phyloP scores from a whole-genome alignment of 1,284 basidiomycete species.

The Violaceomyces palustris region DNA sequence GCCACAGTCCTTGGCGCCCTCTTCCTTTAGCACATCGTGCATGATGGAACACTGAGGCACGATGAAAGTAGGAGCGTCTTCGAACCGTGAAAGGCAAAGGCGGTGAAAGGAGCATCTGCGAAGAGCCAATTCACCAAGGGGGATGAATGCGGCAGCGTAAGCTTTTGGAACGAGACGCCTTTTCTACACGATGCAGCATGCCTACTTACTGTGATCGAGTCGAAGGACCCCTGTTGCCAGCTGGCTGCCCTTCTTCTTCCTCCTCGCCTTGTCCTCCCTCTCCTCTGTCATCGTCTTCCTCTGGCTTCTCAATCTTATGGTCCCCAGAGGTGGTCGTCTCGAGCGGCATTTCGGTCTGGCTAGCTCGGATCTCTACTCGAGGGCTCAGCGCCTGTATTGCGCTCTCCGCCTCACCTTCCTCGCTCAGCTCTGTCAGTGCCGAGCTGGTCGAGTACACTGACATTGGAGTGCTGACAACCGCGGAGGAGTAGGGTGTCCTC shows the following conservation, averaged over 20 bases:
- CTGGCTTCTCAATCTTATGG: slow-evolving; percentile 5
- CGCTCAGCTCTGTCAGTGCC: no score
- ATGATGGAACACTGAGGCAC: slow-evolving; percentile 31
- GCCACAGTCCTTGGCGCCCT: slow-evolving; percentile 17
- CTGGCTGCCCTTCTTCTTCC: background rate
- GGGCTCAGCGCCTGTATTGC: no score
- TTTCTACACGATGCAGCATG: no score
- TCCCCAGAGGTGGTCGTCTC: no score
- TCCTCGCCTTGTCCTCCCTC: background rate
- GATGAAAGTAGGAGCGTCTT: slow-evolving; percentile 17
- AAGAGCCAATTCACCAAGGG: background rate
- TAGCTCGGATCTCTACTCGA: no score
- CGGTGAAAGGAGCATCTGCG: slow-evolving; percentile 8
- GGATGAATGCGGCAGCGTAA: slow-evolving; percentile 15
- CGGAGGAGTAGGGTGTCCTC: no score
- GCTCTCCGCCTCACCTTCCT: no score
- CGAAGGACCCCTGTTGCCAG: background rate
- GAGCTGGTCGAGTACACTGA: no score
- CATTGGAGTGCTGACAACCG: no score
- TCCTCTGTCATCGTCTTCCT: background rate
- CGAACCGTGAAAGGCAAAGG: slow-evolving; percentile 9
- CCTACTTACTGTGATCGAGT: background rate
- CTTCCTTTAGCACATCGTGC: slow-evolving; percentile 9
- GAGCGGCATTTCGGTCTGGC: no score
- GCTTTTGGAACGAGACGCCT: no score